Evolutionary conservation across 352 stramenopile species (phyloP).

Genomic region (Pythium brachiatum): DNA sequence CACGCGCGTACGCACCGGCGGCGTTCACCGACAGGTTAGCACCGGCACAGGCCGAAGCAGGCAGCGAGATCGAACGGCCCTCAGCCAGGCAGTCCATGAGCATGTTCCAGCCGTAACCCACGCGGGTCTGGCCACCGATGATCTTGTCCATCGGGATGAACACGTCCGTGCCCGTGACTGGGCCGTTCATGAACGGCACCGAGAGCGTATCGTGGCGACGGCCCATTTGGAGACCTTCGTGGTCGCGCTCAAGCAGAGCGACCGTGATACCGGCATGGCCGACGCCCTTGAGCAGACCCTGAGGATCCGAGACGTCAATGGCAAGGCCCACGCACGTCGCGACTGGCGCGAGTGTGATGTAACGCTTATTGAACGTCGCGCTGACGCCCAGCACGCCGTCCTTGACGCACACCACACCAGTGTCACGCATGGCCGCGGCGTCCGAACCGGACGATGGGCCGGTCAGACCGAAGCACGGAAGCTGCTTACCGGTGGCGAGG

Average conservation of each 20-base stretch:
- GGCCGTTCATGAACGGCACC: conserved; percentile 98
- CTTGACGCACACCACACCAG: conserved; percentile 91
- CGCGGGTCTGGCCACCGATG: conserved; percentile 94
- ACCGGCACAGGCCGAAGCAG: conserved; percentile 91
- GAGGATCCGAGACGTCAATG: conserved; percentile 95
- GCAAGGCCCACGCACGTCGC: conserved; percentile 96
- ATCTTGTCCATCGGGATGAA: conserved; percentile 98
- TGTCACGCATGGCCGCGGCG: conserved; percentile 94
- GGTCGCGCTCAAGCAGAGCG: conserved; percentile 94
- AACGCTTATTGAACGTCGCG: conserved; percentile 97
- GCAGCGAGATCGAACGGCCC: conserved; percentile 96
- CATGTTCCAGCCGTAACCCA: conserved; percentile 99
- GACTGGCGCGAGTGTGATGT: conserved; percentile 98
- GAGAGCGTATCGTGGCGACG: conserved; percentile 94
- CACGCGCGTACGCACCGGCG: conserved; percentile 93
- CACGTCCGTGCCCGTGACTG: conserved; percentile 94
- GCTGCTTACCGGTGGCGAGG: conserved; percentile 92
- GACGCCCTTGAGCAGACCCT: conserved; percentile 92
- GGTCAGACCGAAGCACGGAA: conserved; percentile 97
- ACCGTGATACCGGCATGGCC: conserved; percentile 96
- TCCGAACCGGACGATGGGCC: conserved; percentile 94
- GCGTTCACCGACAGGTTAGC: conserved; percentile 91
- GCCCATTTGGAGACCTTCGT: conserved; percentile 94
- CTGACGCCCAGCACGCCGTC: conserved; percentile 95
- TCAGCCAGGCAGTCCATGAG: conserved; percentile 98